Evolutionary conservation across 2,329 filamentous ascomycete genomes (phyloP), one percentile per base, ranked within the genome.

Genomic region (Aspergillus bombycis): DNA sequence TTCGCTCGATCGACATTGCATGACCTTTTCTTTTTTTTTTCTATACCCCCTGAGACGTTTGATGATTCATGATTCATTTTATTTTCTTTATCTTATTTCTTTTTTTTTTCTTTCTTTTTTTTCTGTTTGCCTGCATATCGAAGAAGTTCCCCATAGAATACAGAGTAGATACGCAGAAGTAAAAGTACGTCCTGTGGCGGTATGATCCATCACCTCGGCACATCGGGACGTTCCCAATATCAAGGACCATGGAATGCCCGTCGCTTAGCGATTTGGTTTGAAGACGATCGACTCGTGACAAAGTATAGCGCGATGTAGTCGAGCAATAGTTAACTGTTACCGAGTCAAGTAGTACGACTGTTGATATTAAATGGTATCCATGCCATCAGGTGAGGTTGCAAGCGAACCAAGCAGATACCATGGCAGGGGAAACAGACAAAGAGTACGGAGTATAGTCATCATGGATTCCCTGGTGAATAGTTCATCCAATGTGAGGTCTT

Each of bases 1-100:
- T 23, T 14, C 23, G n/a, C 28, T 52, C 68, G 71, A 75, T 75
- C 71, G 71, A 73, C 74, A 73, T 69, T 74, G 72, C 72, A 75
- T 72, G 68, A 68, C 68, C 67, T 67, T 61, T 56, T n/a, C 34
- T 32, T 45, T 26, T 58, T 62, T 58, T 57, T 14, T 5, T 26
- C 26, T n/a, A n/a, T n/a, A n/a, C 61, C 66, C 67, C 68, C 67
- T 72, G 67, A 70, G 68, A 55, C 53, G 19, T 52, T 52, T 52
- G 16, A 30, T 23, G 53, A 30, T 50, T 58, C 57, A 50, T 52
- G 23, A 23, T n/a, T n/a, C n/a, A n/a, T n/a, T n/a, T n/a, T n/a
- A n/a, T n/a, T n/a, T n/a, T n/a, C n/a, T n/a, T n/a, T 36, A 16
- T n/a, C 9, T 30, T 11, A 9, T 32, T 12, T 23, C 14, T 16